Conservation (phyloP, 2,329 filamentous ascomycete genomes). For the Apiospora pterosperma region DNA sequence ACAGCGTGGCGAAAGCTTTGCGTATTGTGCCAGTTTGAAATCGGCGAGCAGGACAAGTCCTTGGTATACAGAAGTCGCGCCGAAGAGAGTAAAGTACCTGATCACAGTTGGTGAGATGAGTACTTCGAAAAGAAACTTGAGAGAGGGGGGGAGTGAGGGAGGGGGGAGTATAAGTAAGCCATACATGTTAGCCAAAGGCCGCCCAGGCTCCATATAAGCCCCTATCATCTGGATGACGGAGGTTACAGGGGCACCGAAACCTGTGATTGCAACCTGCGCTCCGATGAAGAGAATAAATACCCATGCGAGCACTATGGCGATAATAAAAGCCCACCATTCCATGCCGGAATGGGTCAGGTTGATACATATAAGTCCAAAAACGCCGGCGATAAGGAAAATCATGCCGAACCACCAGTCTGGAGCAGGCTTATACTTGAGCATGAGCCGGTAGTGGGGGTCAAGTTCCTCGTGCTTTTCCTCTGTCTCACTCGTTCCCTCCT, state of each 20-base stretch:
- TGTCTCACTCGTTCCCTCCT: neutral
- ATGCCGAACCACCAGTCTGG: conserved; percentile 39
- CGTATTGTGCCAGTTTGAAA: conserved; percentile 16
- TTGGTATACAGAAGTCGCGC: conserved; percentile 29
- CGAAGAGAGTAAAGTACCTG: conserved; percentile 36
- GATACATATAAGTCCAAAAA: conserved; percentile 34
- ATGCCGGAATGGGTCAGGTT: conserved; percentile 33
- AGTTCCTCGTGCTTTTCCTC: neutral
- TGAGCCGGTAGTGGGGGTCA: conserved; percentile 40
- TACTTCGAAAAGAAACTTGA: neutral
- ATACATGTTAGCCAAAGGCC: conserved; percentile 36
- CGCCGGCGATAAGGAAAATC: conserved; percentile 30
- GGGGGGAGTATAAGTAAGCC: neutral
- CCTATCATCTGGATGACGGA: conserved; percentile 42
- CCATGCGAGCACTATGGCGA: conserved; percentile 31
- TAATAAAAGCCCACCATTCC: conserved; percentile 40
- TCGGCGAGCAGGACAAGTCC: conserved; percentile 28
- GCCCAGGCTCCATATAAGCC: conserved; percentile 41
- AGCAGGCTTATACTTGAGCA: conserved; percentile 37
- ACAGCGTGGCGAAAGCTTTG: conserved; percentile 6
- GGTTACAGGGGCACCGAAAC: conserved; percentile 36
- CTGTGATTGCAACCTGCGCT: conserved; percentile 32
- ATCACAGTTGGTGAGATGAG: neutral
- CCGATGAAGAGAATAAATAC: conserved; percentile 38
- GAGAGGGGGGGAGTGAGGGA: neutral